Percentiles rank a stretch among this genome's conserved stretches.
These are phyloP conservation scores for Seiridium unicorne DNA, from an alignment of 2,329 filamentous ascomycete species.

Conservation along the genomic window DNA sequence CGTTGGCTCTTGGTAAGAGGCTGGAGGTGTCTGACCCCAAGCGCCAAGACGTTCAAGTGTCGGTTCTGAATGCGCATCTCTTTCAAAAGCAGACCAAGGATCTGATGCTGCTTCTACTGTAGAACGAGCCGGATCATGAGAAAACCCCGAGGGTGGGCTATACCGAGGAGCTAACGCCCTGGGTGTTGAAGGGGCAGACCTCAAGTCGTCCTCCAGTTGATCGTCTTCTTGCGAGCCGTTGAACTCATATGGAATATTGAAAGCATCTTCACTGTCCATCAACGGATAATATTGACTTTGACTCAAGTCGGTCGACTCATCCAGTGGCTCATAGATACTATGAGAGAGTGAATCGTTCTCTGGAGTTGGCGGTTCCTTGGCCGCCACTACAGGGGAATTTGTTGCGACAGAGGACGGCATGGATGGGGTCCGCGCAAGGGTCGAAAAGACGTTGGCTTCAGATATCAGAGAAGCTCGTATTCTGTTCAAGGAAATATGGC, in stretches of 20 bases:
- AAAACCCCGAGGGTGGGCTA: slow-evolving; percentile 36
- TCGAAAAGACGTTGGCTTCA: slow-evolving; percentile 64
- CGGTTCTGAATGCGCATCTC: slow-evolving; percentile 35
- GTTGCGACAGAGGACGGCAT: slow-evolving; percentile 55
- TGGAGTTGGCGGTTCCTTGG: slow-evolving; percentile 21
- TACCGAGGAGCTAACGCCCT: slow-evolving; percentile 36
- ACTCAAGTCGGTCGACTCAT: slow-evolving; percentile 29
- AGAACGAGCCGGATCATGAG: slow-evolving; percentile 28
- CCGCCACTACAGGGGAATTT: slow-evolving; percentile 39
- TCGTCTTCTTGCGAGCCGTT: slow-evolving; percentile 31
- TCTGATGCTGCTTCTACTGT: slow-evolving; percentile 25
- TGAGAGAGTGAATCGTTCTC: slow-evolving; percentile 17
- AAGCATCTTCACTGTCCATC: slow-evolving; percentile 54
- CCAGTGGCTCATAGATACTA: slow-evolving; percentile 23
- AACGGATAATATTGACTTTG: slow-evolving; percentile 31
- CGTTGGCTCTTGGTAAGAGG: neutral
- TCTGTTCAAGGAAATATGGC: slow-evolving; percentile 61
- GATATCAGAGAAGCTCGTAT: slow-evolving; percentile 66
- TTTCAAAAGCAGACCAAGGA: slow-evolving; percentile 29
- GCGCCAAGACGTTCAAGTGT: slow-evolving; percentile 23
- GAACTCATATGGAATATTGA: slow-evolving; percentile 56
- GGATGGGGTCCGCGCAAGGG: slow-evolving; percentile 55
- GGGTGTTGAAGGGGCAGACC: slow-evolving; percentile 45
- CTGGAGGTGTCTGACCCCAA: slow-evolving; percentile 18
- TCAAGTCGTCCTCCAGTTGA: slow-evolving; percentile 31